phyloP scores from a whole-genome alignment of 2,329 filamentous ascomycete genomes.

The Dactylonectria macrodidyma region DNA sequence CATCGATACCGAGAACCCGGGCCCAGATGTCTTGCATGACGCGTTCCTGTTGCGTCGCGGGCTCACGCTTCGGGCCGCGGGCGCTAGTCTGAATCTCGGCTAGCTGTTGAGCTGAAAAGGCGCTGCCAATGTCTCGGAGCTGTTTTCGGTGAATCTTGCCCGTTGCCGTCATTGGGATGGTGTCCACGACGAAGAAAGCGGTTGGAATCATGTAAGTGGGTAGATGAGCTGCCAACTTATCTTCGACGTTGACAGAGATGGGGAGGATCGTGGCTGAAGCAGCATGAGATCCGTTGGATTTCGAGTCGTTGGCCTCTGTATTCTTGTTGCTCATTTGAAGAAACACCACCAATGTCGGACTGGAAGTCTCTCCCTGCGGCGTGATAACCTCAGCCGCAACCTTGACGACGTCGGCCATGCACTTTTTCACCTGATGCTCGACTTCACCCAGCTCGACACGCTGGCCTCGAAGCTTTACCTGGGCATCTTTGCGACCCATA shows the following conservation, averaged over 20 bases:
- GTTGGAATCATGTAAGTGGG: constrained; percentile 41
- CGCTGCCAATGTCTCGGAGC: constrained; percentile 24
- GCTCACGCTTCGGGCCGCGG: constrained; percentile 13
- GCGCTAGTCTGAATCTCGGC: constrained; percentile 45
- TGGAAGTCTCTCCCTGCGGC: not conserved
- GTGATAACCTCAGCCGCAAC: constrained; percentile 11
- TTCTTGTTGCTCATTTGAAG: not conserved
- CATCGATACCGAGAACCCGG: constrained; percentile 51
- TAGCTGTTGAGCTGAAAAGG: constrained; percentile 52
- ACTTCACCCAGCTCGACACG: constrained; percentile 33
- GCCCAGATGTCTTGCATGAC: constrained; percentile 56
- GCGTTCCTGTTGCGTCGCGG: constrained; percentile 27
- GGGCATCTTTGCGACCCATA: constrained; percentile 25
- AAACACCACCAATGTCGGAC: constrained; percentile 6
- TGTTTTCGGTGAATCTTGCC: constrained; percentile 36
- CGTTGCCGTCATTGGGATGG: constrained; percentile 33
- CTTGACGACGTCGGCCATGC: not conserved
- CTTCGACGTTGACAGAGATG: not conserved
- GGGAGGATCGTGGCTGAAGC: not conserved
- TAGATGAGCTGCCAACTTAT: constrained; percentile 19
- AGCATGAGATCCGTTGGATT: constrained; percentile 5
- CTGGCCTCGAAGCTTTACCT: constrained; percentile 34
- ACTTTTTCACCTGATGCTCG: constrained; percentile 13
- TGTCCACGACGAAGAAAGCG: constrained; percentile 25
- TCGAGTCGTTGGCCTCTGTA: constrained; percentile 1